Evolutionary conservation across 495 filamentous ascomycete genomes (phyloP), one percentile per base, ranked within the genome.

Genomic region (Aspergillus affinis): DNA sequence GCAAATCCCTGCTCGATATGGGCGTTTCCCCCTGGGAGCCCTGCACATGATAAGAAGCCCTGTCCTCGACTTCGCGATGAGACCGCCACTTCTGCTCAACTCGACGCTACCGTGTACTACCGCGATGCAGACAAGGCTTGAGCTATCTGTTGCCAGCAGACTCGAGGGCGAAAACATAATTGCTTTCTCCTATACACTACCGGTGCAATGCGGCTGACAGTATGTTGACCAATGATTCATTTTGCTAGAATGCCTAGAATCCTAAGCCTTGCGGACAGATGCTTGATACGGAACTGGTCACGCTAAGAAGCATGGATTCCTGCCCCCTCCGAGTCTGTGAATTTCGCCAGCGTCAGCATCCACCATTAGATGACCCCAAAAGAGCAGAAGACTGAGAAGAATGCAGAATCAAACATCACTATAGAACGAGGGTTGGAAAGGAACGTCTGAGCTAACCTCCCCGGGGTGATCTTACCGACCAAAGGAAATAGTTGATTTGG

Each of bases 401-500:
- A 36, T 1, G n/a, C 61, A 29, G 65, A 65, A 41, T 62, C 67
- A 0, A 30, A 60, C 15, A 15, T 58, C 12, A 55, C 32, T 27
- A 41, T 51, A 0, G 72, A 72, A n/a, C n/a, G n/a, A n/a, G n/a
- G n/a, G n/a, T 29, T 62, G 63, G 20, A 66, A 71, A 30, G 51
- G 75, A 71, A 6, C 63, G 63, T 26, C 44, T 73, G 6, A 61
- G 63, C 12, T 70, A 75, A 23, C 54, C 71, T 6, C 52, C 62
- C 6, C 60, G 58, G 58, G 0, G 57, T 10, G 29, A 32, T 32
- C 1, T 74, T 8, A 61, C 69, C 2, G 54, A 66, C n/a, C 64
- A 62, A 72, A 71, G 57, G 69, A 69, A 19, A 73, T 75, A 41
- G 73, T 64, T 46, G 66, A 62, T 41, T 72, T 64, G 72, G 70